phyloP scores from a whole-genome alignment of 208 protist genomes.

The Leishmania turanica region DNA sequence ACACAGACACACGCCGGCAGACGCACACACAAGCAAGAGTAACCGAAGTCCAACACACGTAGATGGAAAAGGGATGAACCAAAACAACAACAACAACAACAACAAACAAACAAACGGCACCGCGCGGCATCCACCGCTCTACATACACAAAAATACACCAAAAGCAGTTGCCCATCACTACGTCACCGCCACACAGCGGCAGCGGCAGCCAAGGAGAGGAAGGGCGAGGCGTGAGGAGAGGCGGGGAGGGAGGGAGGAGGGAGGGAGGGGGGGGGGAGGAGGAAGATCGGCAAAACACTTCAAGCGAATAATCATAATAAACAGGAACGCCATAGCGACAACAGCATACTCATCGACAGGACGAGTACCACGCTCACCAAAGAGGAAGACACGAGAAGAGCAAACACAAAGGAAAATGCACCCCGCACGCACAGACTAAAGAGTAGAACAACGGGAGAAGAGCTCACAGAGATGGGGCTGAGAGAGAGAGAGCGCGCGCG shows the following conservation, averaged over 20 bases:
- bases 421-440: not conserved
- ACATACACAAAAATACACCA: not conserved
- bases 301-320: not conserved
- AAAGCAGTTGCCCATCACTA: not conserved
- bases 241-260: not conserved
- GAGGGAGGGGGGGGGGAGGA: not conserved
- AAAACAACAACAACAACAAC: no score
- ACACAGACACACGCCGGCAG: not conserved
- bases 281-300: not conserved
- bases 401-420: not conserved
- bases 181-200: conserved; percentile 2
- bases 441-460: conserved; percentile 3
- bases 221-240: not conserved
- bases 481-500: not conserved
- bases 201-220: not conserved
- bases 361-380: not conserved
- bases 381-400: not conserved
- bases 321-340: not conserved
- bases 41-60: not conserved
- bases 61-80: not conserved
- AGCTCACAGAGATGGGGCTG: not conserved
- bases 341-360: not conserved
- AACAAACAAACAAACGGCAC: not conserved
- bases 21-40: not conserved
- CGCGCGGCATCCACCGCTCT: not conserved